Conservation (phyloP, 176 grass and related monocot genomes). For the Avena atlantica region DNA sequence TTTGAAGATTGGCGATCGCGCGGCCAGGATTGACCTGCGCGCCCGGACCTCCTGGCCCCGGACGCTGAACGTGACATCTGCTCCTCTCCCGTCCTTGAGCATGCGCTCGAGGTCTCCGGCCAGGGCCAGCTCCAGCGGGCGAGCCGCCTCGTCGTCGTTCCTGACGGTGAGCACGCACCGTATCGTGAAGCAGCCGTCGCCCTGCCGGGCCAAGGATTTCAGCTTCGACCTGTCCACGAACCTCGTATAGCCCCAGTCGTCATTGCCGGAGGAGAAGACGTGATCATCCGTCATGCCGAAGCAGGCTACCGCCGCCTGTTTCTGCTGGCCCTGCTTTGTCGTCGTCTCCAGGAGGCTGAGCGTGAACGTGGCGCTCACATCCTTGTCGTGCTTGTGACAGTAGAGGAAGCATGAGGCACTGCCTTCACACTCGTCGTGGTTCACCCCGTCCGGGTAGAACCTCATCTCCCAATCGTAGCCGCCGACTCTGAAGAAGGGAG, state of each 20-base stretch:
- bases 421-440: background rate
- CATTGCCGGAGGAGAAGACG: background rate
- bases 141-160: background rate
- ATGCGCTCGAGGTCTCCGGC: background rate
- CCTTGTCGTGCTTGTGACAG: background rate
- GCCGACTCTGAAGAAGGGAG: constrained; percentile 41
- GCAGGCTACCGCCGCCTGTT: background rate
- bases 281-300: background rate
- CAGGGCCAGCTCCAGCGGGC: background rate
- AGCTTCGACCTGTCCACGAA: background rate
- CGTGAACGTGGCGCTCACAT: background rate
- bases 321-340: background rate
- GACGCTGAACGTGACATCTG: constrained; percentile 5
- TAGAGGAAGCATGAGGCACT: background rate
- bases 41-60: background rate
- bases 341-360: background rate
- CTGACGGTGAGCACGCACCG: constrained; percentile 22
- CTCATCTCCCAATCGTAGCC: constrained; percentile 43
- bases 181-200: background rate
- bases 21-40: background rate
- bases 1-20: background rate
- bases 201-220: background rate
- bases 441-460: constrained; percentile 39
- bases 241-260: background rate
- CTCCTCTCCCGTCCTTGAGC: constrained; percentile 1